Evolutionary conservation across 148 eudicot genomes (phyloP).

Genomic region (Euryodendron excelsum): DNA sequence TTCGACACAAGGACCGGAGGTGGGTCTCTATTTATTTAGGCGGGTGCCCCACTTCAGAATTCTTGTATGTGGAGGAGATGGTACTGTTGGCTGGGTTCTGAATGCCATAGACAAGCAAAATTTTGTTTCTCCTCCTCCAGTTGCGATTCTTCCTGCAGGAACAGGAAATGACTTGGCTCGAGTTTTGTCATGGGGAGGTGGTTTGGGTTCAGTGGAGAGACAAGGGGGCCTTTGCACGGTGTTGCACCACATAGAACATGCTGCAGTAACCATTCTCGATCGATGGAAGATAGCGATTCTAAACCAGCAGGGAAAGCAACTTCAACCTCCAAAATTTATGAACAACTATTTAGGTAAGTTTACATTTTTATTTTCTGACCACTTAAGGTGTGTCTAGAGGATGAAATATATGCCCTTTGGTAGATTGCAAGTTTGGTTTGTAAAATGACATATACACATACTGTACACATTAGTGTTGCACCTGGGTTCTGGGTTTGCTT

Average conservation of each 20-base stretch:
- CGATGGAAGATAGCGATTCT: constrained; percentile 80
- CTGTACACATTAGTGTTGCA: background rate
- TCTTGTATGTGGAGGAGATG: constrained; percentile 97
- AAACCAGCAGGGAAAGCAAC: constrained; percentile 61
- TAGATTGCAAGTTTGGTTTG: constrained; percentile 5
- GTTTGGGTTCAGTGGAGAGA: constrained; percentile 82
- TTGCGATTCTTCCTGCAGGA: constrained; percentile 96
- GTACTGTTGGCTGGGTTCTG: constrained; percentile 97
- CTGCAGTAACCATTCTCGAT: constrained; percentile 98
- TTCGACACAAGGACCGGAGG: constrained; percentile 86
- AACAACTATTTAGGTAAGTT: constrained; percentile 90
- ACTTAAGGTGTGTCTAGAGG: background rate
- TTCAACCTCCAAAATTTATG: constrained; percentile 70
- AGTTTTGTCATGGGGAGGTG: constrained; percentile 97
- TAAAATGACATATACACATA: background rate
- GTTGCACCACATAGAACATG: constrained; percentile 81
- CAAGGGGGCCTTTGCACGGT: constrained; percentile 88
- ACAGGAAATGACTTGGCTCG: constrained; percentile 98
- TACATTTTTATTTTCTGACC: background rate
- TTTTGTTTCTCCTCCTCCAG: constrained; percentile 96
- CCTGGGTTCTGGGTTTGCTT: background rate
- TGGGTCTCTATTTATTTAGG: constrained; percentile 80
- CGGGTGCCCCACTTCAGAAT: constrained; percentile 85
- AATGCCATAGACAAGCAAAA: constrained; percentile 87
- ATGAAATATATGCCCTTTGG: background rate